phyloP scores from a whole-genome alignment of 2,329 filamentous ascomycete genomes.

The Colletotrichum kahawae region DNA sequence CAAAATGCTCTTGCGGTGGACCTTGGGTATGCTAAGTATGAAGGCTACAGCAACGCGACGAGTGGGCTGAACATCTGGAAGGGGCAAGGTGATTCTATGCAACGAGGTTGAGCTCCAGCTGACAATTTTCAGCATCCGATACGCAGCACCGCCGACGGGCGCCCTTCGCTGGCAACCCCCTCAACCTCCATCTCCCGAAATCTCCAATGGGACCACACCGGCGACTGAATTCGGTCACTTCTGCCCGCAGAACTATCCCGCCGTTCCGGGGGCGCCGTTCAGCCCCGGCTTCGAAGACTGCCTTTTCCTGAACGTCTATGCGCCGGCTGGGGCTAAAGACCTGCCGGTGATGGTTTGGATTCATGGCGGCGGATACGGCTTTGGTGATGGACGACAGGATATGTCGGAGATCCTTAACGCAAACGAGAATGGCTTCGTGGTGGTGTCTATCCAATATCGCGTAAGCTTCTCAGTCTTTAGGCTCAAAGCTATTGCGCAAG shows the following conservation, averaged over 20 bases:
- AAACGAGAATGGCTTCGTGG: conserved; percentile 37
- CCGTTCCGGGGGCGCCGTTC: conserved; percentile 24
- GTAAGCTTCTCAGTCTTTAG: conserved; percentile 28
- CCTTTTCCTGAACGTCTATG: conserved; percentile 50
- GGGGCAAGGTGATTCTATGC: conserved; percentile 36
- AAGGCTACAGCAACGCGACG: conserved; percentile 43
- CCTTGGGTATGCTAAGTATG: conserved; percentile 50
- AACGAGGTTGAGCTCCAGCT: fast-evolving
- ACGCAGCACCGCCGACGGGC: conserved; percentile 47
- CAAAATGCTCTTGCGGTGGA: conserved; percentile 34
- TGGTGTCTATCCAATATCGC: conserved; percentile 42
- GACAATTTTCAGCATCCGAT: conserved; percentile 42
- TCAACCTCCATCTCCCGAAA: conserved; percentile 25
- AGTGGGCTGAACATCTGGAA: conserved; percentile 47
- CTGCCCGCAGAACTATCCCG: conserved; percentile 38
- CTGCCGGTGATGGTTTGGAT: conserved; percentile 52
- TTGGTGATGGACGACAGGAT: conserved; percentile 24
- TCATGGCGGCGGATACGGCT: conserved; percentile 48
- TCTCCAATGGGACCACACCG: conserved; percentile 31
- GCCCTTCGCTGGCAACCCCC: conserved; percentile 48
- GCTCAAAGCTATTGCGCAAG: not conserved
- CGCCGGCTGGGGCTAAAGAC: conserved; percentile 41
- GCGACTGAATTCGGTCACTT: conserved; percentile 33
- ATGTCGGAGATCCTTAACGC: conserved; percentile 28
- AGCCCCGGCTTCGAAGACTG: conserved; percentile 45